phyloP scores from a whole-genome alignment of 179 eudicot species.

The Spergularia azorica region DNA sequence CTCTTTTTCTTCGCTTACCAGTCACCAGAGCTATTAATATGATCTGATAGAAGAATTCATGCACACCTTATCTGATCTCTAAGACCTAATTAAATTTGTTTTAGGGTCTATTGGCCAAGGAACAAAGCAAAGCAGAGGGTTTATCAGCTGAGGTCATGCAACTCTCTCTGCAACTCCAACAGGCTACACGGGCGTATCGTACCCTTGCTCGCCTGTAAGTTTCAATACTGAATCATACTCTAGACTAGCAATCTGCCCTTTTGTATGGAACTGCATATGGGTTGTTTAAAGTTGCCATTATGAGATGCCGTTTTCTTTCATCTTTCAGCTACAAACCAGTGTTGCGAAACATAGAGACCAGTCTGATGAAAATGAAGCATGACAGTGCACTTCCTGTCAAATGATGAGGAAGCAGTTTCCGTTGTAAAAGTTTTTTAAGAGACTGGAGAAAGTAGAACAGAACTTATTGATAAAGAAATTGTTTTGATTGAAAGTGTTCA shows the following conservation, averaged over 20 bases:
- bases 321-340: constrained; percentile 83
- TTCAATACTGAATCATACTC: not conserved
- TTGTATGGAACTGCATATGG: not conserved
- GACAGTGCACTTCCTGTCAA: constrained; percentile 58
- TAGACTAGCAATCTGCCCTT: not conserved
- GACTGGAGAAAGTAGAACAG: not conserved
- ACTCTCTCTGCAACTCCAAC: constrained; percentile 87
- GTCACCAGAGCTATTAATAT: not conserved
- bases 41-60: not conserved
- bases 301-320: constrained; percentile 2
- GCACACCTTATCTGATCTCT: not conserved
- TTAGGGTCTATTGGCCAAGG: constrained; percentile 67
- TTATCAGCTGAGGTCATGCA: constrained; percentile 85
- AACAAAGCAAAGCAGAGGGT: constrained; percentile 86
- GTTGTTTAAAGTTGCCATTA: not conserved
- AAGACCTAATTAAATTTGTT: not conserved
- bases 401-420: constrained; percentile 26
- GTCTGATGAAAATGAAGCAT: constrained; percentile 86
- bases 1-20: not conserved
- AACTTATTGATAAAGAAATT: not conserved
- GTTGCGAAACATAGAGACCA: constrained; percentile 79
- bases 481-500: not conserved
- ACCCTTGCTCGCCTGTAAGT: constrained; percentile 87
- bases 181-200: constrained; percentile 74
- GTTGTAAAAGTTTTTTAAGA: not conserved